Evolutionary conservation across 1,139 yeast genomes (phyloP).

Genomic region (Eremothecium gossypii): DNA sequence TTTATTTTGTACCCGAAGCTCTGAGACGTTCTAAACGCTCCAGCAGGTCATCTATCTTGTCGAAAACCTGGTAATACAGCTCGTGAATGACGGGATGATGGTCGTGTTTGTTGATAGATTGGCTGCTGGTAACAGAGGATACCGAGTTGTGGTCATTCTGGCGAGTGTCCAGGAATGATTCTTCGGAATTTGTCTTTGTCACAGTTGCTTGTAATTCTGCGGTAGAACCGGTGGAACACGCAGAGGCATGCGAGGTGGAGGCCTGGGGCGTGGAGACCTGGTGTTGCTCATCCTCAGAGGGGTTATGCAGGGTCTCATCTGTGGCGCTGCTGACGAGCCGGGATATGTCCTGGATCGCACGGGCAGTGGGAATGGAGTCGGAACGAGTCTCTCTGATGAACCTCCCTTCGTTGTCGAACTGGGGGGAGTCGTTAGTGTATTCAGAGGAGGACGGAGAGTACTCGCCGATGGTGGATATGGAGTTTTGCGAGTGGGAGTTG

Average conservation of each 20-base stretch:
- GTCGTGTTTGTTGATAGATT: constrained; percentile 3
- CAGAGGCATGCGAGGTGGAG: not conserved
- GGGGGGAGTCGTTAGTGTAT: constrained; percentile 29
- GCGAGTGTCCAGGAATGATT: not conserved
- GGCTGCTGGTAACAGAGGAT: not conserved
- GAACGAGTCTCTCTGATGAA: constrained; percentile 7
- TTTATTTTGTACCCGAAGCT: not conserved
- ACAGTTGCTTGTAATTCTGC: not conserved
- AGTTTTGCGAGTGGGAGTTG: constrained; percentile 24
- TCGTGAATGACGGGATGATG: constrained; percentile 38
- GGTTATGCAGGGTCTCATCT: constrained; percentile 1
- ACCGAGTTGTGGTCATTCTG: not conserved
- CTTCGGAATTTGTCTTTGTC: constrained; percentile 1
- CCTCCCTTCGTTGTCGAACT: constrained; percentile 12
- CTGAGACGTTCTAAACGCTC: constrained; percentile 16
- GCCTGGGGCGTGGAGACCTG: not conserved
- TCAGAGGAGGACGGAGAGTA: constrained; percentile 38
- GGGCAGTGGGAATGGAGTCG: constrained; percentile 21
- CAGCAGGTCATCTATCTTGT: constrained; percentile 38
- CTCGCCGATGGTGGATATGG: constrained; percentile 34
- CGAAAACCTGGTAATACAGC: constrained; percentile 42
- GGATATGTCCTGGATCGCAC: constrained; percentile 28
- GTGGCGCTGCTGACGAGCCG: constrained; percentile 11
- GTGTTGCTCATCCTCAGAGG: not conserved
- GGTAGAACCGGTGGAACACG: constrained; percentile 2